phyloP scores from a whole-genome alignment of 495 filamentous ascomycete genomes.

The Daldinia childiae region DNA sequence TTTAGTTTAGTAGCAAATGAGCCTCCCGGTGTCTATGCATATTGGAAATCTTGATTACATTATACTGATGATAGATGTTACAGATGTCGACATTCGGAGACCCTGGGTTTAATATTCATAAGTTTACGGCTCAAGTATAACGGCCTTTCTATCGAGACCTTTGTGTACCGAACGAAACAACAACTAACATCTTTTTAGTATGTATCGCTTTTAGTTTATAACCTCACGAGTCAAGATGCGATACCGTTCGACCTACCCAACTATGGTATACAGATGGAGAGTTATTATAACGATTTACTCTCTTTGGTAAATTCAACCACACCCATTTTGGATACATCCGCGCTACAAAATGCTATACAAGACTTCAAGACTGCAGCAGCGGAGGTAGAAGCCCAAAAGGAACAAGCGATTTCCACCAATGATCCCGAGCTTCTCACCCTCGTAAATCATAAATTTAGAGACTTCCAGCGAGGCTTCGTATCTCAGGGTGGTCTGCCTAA shows the following conservation, averaged over 20 bases:
- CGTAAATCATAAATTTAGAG: slow-evolving; percentile 70
- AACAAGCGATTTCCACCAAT: slow-evolving; percentile 69
- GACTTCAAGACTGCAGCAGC: slow-evolving; percentile 64
- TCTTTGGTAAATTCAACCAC: slow-evolving; percentile 58
- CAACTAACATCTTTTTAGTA: slow-evolving; percentile 55
- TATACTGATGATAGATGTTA: slow-evolving; percentile 5
- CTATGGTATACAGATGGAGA: slow-evolving; percentile 69
- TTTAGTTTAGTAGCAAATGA: neutral
- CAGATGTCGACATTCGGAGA: slow-evolving; percentile 76
- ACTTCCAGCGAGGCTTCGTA: slow-evolving; percentile 80
- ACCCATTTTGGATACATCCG: slow-evolving; percentile 50
- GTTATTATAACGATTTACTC: slow-evolving; percentile 67
- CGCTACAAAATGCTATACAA: slow-evolving; percentile 49
- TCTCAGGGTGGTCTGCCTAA: slow-evolving; percentile 80
- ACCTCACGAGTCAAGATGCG: slow-evolving; percentile 76
- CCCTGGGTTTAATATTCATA: slow-evolving; percentile 78
- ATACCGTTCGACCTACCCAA: slow-evolving; percentile 76
- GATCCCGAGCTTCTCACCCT: slow-evolving; percentile 68
- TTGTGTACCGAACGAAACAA: neutral
- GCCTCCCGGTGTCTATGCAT: neutral
- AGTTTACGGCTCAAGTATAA: slow-evolving; percentile 64
- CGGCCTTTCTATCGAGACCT: slow-evolving; percentile 59
- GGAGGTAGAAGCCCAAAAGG: slow-evolving; percentile 64
- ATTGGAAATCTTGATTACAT: neutral
- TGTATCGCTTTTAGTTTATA: slow-evolving; percentile 75